Evolutionary conservation across 2,329 filamentous ascomycete species (phyloP).

Genomic region (Nigrograna mackinnonii): DNA sequence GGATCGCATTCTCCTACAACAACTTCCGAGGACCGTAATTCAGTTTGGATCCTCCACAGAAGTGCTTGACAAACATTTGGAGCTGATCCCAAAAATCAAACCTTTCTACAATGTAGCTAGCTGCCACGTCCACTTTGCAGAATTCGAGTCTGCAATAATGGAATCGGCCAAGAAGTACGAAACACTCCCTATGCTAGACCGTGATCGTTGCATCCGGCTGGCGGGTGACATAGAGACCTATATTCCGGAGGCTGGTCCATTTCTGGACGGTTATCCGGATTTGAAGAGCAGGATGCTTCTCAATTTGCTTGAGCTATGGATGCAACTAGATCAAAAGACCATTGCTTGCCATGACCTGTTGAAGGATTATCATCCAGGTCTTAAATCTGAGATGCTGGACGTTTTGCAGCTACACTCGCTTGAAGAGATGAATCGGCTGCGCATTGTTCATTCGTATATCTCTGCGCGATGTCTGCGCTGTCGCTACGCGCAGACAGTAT

Average conservation of each 20-base stretch:
- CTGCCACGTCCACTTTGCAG: not conserved
- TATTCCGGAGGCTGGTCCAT: slow-evolving; percentile 30
- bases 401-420: slow-evolving; percentile 55
- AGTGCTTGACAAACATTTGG: too few species aligned
- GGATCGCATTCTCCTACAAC: too few species aligned
- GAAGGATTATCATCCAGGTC: slow-evolving; percentile 54
- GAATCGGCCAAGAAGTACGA: slow-evolving; percentile 36
- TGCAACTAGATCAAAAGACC: slow-evolving; percentile 57
- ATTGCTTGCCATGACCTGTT: slow-evolving; percentile 52
- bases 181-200: too few species aligned
- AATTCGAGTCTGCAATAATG: slow-evolving; percentile 10
- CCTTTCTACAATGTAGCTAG: not conserved
- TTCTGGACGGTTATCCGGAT: slow-evolving; percentile 52
- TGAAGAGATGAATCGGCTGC: slow-evolving; percentile 56
- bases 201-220: slow-evolving; percentile 31
- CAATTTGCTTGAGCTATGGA: slow-evolving; percentile 61
- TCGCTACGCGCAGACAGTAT: slow-evolving; percentile 45
- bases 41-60: too few species aligned
- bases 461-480: slow-evolving; percentile 33
- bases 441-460: slow-evolving; percentile 56
- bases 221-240: slow-evolving; percentile 41
- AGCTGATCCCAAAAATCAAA: not conserved
- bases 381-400: slow-evolving; percentile 57
- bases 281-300: slow-evolving; percentile 59
- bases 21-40: too few species aligned